Conservation (phyloP, 441 rosid species). For the Erodium moschatum region DNA sequence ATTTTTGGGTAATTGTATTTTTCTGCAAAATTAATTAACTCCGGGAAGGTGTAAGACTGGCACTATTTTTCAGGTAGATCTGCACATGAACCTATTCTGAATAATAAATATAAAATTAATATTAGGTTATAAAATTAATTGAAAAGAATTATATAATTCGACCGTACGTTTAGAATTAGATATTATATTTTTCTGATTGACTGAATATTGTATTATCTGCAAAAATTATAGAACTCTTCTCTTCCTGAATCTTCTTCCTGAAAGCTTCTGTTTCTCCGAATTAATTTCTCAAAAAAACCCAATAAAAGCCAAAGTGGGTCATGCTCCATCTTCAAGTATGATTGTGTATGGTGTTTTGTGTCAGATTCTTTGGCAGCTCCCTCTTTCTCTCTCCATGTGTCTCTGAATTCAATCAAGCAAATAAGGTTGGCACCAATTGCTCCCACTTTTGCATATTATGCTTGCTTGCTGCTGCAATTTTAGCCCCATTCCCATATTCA, state of each 20-base stretch:
- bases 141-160: not conserved
- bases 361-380: not conserved
- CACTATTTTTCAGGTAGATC: not conserved
- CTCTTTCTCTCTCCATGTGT: constrained; percentile 4
- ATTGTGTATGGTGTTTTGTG: not conserved
- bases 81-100: not conserved
- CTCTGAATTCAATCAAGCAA: not conserved
- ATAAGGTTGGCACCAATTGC: constrained; percentile 5
- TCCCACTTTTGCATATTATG: not conserved
- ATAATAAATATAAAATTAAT: not conserved
- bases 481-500: not conserved
- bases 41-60: not conserved
- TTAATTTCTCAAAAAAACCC: not conserved
- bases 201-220: not conserved
- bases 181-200: not conserved
- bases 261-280: not conserved
- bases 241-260: not conserved
- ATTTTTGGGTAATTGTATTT: not conserved
- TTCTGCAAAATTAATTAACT: not conserved
- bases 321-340: not conserved
- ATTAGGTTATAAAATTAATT: not conserved
- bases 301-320: constrained; percentile 2
- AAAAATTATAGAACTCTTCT: not conserved
- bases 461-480: constrained; percentile 2
- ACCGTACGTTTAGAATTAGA: not conserved